Evolutionary conservation across 768 basidiomycete genomes (phyloP).

Genomic region (Lentinula boryana): DNA sequence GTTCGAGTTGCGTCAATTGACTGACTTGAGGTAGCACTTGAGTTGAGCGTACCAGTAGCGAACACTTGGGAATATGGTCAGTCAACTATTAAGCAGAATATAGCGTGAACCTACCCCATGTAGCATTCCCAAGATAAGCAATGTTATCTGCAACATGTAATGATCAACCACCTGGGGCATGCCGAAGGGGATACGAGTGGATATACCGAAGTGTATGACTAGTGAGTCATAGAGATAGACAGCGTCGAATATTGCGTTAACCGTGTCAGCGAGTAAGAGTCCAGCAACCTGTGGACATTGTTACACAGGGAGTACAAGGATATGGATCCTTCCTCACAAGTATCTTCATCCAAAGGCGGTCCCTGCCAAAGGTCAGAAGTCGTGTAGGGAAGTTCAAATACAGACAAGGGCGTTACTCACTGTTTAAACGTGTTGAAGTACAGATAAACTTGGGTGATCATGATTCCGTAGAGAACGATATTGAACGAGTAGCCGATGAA

Average conservation of each 20-base stretch:
- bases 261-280: slow-evolving; percentile 42
- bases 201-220: slow-evolving; percentile 38
- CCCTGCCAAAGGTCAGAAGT: slow-evolving; percentile 20
- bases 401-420: slow-evolving; percentile 12
- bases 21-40: background rate
- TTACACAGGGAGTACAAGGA: background rate
- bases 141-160: slow-evolving; percentile 18
- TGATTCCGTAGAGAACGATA: slow-evolving; percentile 41
- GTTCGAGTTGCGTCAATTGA: too few species aligned
- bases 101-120: slow-evolving; percentile 19
- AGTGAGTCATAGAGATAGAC: slow-evolving; percentile 42
- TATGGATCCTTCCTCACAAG: slow-evolving; percentile 25
- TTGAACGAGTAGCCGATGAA: slow-evolving; percentile 43
- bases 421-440: slow-evolving; percentile 38
- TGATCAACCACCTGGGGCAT: background rate
- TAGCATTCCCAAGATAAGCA: slow-evolving; percentile 17
- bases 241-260: slow-evolving; percentile 39
- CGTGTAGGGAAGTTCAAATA: too few species aligned
- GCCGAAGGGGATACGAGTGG: too few species aligned
- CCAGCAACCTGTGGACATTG: slow-evolving; percentile 25
- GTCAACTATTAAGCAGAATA: background rate
- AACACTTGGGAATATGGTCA: slow-evolving; percentile 25
- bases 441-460: slow-evolving; percentile 41
- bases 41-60: slow-evolving; percentile 24
- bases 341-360: slow-evolving; percentile 37